These are phyloP conservation scores for Boletus pseudopeckii DNA, from an alignment of 768 basidiomycete species.

Conservation along the genomic window DNA sequence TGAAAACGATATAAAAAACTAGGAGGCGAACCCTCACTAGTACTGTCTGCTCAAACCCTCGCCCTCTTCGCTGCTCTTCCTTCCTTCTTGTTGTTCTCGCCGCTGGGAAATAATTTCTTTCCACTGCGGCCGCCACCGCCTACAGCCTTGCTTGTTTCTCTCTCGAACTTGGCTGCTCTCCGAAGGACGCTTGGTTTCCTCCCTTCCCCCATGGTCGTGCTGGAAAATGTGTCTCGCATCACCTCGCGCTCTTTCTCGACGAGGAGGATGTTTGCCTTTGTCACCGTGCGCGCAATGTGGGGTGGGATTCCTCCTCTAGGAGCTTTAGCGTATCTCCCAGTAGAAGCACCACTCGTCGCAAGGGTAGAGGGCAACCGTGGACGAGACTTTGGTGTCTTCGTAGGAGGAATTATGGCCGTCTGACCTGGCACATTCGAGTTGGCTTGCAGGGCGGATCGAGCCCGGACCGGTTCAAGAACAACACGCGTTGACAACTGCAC, in stretches of 20 bases:
- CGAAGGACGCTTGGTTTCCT: constrained; percentile 31
- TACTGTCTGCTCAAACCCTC: constrained; percentile 1
- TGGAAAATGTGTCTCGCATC: constrained; percentile 13
- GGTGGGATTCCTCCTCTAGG: constrained; percentile 33
- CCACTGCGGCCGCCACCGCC: not conserved
- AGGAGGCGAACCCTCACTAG: not conserved
- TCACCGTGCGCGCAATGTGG: constrained; percentile 29
- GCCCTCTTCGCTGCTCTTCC: constrained; percentile 15
- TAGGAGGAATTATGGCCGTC: not conserved
- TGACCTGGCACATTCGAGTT: not conserved
- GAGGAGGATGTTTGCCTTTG: constrained; percentile 25
- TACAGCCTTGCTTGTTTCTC: not conserved
- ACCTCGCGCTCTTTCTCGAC: constrained; percentile 24
- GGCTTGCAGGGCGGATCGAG: not conserved
- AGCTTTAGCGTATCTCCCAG: constrained; percentile 12
- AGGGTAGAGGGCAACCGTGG: not conserved
- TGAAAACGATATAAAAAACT: constrained; percentile 1
- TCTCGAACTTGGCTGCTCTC: not conserved
- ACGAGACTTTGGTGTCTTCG: constrained; percentile 8
- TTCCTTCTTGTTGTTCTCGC: constrained; percentile 74
- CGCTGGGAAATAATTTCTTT: constrained; percentile 53
- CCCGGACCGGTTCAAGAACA: constrained; percentile 1
- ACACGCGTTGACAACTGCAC: not conserved
- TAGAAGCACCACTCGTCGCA: not conserved
- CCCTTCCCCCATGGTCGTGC: not conserved